Evolutionary conservation across 1,284 basidiomycete species (phyloP).

Genomic region (Paramarasmius palmivorus): DNA sequence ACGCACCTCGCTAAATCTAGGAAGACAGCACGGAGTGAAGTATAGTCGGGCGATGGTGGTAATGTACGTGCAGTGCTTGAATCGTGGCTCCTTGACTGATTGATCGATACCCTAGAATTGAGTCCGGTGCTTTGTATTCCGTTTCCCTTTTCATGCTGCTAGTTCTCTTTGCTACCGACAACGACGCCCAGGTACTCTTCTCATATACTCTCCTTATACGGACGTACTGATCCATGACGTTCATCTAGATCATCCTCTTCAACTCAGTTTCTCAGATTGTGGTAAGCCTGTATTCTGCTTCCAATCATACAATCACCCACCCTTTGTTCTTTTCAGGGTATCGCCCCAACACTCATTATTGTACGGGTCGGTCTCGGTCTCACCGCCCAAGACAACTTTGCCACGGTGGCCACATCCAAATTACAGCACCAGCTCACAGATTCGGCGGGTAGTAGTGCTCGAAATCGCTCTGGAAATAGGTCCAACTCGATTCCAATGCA

Average conservation of each 20-base stretch:
- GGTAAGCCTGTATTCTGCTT: too few species aligned
- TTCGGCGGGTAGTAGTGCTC: too few species aligned
- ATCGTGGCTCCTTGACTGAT: too few species aligned
- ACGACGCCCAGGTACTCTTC: too few species aligned
- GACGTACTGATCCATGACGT: too few species aligned
- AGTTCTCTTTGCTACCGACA: not conserved
- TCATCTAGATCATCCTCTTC: too few species aligned
- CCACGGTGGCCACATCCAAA: slow-evolving; percentile 18
- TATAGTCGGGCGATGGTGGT: slow-evolving; percentile 26
- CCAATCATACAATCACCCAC: too few species aligned
- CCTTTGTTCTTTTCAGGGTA: slow-evolving; percentile 21
- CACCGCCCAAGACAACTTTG: slow-evolving; percentile 22
- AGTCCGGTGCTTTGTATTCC: slow-evolving; percentile 30
- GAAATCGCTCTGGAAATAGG: too few species aligned
- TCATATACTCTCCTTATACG: too few species aligned
- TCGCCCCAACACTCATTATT: slow-evolving; percentile 34
- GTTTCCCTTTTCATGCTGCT: slow-evolving; percentile 17
- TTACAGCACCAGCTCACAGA: too few species aligned
- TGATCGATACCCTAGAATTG: slow-evolving; percentile 15
- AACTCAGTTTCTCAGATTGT: too few species aligned
- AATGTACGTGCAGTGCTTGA: slow-evolving; percentile 19
- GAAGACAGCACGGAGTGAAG: slow-evolving; percentile 18
- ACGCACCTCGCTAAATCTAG: slow-evolving; percentile 21
- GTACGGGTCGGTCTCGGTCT: slow-evolving; percentile 29
- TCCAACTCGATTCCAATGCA: too few species aligned